Evolutionary conservation across 2,329 filamentous ascomycete species (phyloP).

Genomic region (Trichoderma koningii): DNA sequence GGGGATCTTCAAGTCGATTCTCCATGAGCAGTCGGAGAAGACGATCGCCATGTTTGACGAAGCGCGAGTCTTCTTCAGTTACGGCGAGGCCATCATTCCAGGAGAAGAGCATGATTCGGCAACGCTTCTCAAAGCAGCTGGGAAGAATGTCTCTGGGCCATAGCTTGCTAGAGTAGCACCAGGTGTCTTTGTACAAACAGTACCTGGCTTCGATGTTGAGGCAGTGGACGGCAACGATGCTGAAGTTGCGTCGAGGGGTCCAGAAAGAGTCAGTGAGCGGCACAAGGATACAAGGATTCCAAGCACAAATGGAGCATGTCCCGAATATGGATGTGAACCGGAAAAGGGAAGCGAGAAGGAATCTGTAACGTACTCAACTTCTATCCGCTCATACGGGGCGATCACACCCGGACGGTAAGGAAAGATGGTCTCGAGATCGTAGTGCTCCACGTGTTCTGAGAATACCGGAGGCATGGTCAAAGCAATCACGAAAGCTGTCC

Average conservation of each 20-base stretch:
- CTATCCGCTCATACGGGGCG: background rate
- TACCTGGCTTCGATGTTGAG: constrained; percentile 23
- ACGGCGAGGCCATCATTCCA: constrained; percentile 14
- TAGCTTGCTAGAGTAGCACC: constrained; percentile 1
- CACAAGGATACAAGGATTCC: background rate
- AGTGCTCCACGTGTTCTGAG: constrained; percentile 15
- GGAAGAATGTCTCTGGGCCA: constrained; percentile 26
- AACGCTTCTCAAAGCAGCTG: background rate
- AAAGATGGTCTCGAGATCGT: constrained; percentile 22
- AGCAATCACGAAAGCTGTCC: background rate
- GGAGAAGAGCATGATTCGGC: constrained; percentile 26
- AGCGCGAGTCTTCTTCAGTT: constrained; percentile 10
- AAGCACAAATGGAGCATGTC: too few species aligned
- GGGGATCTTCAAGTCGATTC: background rate
- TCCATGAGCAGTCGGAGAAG: constrained; percentile 21
- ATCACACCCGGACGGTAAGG: background rate
- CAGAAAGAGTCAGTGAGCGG: background rate
- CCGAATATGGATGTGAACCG: too few species aligned
- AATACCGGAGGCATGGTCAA: constrained; percentile 25
- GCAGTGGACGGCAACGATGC: constrained; percentile 21
- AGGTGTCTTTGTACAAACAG: constrained; percentile 17
- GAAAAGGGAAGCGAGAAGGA: too few species aligned
- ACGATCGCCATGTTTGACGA: constrained; percentile 6
- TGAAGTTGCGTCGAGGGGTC: background rate
- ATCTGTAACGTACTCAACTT: constrained; percentile 19